Percentiles rank a stretch among this genome's conserved stretches.
Conservation (phyloP, 805 yeast genomes). For the Saccharomycopsis malanga region DNA sequence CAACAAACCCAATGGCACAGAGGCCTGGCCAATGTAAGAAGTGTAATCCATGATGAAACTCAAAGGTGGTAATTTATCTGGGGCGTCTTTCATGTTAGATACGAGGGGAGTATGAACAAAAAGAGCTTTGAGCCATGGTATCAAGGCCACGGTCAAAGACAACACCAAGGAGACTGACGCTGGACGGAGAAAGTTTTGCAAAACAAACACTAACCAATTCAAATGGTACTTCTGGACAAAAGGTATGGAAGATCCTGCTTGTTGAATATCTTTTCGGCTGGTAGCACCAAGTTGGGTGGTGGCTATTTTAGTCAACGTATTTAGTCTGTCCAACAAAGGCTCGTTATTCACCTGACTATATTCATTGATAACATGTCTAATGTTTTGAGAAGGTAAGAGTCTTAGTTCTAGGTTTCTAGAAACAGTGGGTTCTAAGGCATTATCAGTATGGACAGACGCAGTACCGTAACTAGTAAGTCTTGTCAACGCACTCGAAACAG, state of each 20-base stretch:
- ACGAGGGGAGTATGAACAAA: constrained; percentile 46
- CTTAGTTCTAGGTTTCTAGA: constrained; percentile 28
- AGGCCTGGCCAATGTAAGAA: constrained; percentile 74
- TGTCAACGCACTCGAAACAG: neutral
- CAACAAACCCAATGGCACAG: constrained; percentile 80
- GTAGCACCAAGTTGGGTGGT: constrained; percentile 23
- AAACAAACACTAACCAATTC: constrained; percentile 31
- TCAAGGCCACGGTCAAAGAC: constrained; percentile 62
- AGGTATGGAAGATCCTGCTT: constrained; percentile 14
- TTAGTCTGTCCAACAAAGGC: constrained; percentile 5
- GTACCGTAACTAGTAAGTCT: constrained; percentile 1
- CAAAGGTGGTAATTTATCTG: constrained; percentile 77
- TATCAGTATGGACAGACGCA: neutral
- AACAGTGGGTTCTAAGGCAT: constrained; percentile 12
- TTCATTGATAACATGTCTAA: constrained; percentile 42
- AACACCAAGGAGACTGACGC: constrained; percentile 64
- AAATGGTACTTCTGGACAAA: constrained; percentile 25
- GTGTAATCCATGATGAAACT: constrained; percentile 81
- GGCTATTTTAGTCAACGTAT: constrained; percentile 15
- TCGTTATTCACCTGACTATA: constrained; percentile 31
- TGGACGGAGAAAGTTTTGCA: constrained; percentile 57
- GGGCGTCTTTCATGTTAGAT: constrained; percentile 58
- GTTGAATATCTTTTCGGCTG: constrained; percentile 17
- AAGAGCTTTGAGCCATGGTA: constrained; percentile 78
- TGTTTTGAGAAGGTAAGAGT: constrained; percentile 35